These are phyloP conservation scores for Cicer yamashitae DNA, from an alignment of 306 rosid species.

Conservation along the genomic window DNA sequence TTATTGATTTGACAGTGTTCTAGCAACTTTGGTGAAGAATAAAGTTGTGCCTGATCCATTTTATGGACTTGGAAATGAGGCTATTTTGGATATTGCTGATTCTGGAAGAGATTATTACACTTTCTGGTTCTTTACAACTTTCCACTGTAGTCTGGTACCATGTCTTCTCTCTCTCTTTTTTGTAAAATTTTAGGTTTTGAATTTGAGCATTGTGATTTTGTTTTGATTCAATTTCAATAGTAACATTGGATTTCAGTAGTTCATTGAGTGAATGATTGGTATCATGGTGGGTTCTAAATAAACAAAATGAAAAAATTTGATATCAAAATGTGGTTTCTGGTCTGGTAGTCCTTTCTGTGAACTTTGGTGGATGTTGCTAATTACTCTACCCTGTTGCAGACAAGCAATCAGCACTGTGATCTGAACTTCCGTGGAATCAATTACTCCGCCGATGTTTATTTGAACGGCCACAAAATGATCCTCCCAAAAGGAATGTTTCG, in stretches of 20 bases:
- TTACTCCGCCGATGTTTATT: constrained; percentile 82
- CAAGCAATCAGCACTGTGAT: constrained; percentile 71
- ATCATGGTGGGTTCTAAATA: neutral
- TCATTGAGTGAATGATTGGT: too few relatives aligned
- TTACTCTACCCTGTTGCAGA: constrained; percentile 54
- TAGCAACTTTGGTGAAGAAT: constrained; percentile 92
- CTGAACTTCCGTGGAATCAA: constrained; percentile 90
- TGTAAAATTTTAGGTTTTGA: neutral
- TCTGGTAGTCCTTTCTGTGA: constrained; percentile 16
- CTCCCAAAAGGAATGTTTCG: constrained; percentile 93
- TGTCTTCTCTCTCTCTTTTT: neutral
- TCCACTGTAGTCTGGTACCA: constrained; percentile 72
- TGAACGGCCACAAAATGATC: constrained; percentile 79
- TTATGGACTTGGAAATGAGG: constrained; percentile 75
- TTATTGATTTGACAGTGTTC: constrained; percentile 62
- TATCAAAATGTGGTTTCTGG: constrained; percentile 15
- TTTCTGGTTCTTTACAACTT: constrained; percentile 88
- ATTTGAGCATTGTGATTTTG: neutral
- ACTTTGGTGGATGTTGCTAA: constrained; percentile 39
- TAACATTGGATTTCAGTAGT: constrained; percentile 3
- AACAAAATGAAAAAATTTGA: neutral
- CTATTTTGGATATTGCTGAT: constrained; percentile 85
- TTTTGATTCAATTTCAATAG: neutral
- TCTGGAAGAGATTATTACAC: constrained; percentile 89
- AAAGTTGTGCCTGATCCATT: constrained; percentile 86